Evolutionary conservation across 1,139 yeast genomes (phyloP).

Genomic region (Sugiyamaella castrensis): DNA sequence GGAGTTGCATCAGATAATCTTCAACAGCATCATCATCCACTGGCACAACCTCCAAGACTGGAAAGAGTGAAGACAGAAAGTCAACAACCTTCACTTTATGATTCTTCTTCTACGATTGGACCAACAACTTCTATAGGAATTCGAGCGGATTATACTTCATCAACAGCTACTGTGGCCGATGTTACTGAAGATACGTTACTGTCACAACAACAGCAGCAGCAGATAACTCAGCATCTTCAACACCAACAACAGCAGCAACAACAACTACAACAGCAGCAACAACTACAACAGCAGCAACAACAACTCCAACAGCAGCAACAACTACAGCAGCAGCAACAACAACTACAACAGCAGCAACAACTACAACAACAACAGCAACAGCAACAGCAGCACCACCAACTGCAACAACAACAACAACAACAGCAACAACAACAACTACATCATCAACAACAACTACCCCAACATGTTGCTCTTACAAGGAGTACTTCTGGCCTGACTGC

Average conservation of each 20-base stretch:
- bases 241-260: neutral
- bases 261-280: no score
- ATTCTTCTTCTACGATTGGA: neutral
- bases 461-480: neutral
- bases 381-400: neutral
- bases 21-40: neutral
- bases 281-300: neutral
- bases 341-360: no score
- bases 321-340: neutral
- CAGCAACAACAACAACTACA: neutral
- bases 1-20: neutral
- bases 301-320: neutral
- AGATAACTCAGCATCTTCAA: no score
- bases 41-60: neutral
- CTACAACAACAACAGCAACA: no score
- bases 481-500: neutral
- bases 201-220: no score
- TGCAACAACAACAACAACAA: neutral
- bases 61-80: constrained; percentile 3
- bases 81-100: neutral
- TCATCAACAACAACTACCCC: neutral
- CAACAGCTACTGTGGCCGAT: constrained; percentile 13
- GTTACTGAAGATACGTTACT: neutral
- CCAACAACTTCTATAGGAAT: neutral
- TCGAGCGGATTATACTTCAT: constrained; percentile 13